These are phyloP conservation scores for Sporisorium exsertum DNA, from an alignment of 1,284 basidiomycete species.

Conservation along the genomic window DNA sequence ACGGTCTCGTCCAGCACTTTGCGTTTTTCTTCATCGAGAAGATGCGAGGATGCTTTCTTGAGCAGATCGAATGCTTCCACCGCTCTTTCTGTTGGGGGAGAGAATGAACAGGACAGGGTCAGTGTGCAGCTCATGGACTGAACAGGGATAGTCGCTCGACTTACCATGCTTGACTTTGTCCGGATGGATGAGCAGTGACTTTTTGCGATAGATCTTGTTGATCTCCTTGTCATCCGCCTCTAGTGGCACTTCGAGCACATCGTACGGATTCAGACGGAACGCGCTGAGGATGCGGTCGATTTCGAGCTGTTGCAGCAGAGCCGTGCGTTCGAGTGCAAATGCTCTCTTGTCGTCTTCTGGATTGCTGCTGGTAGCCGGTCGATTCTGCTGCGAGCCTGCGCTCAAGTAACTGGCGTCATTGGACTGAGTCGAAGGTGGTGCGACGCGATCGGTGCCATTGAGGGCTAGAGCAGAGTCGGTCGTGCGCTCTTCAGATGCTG, in stretches of 20 bases:
- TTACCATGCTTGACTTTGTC: slow-evolving; percentile 73
- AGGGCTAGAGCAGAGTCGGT: too few species aligned
- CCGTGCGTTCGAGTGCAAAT: slow-evolving; percentile 50
- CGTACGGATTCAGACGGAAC: slow-evolving; percentile 75
- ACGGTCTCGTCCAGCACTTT: slow-evolving; percentile 69
- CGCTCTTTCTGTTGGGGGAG: slow-evolving; percentile 68
- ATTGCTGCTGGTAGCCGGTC: neutral
- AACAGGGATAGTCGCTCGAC: too few species aligned
- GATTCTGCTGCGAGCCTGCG: neutral
- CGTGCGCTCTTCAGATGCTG: neutral
- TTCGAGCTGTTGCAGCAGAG: slow-evolving; percentile 70
- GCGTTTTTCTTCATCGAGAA: slow-evolving; percentile 67
- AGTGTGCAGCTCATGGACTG: neutral
- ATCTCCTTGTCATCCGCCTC: slow-evolving; percentile 72
- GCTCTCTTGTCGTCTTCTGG: slow-evolving; percentile 25
- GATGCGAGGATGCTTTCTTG: slow-evolving; percentile 72
- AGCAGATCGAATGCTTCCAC: slow-evolving; percentile 74
- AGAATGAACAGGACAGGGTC: neutral
- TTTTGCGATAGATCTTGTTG: slow-evolving; percentile 73
- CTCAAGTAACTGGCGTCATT: too few species aligned
- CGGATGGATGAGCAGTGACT: slow-evolving; percentile 74
- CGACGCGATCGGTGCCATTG: too few species aligned
- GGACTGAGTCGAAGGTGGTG: neutral
- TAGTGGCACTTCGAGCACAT: slow-evolving; percentile 73
- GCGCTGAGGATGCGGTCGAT: slow-evolving; percentile 72